Base-by-base conservation (phyloP, 2,329 filamentous ascomycete species). In the Colletotrichum falcatum region DNA sequence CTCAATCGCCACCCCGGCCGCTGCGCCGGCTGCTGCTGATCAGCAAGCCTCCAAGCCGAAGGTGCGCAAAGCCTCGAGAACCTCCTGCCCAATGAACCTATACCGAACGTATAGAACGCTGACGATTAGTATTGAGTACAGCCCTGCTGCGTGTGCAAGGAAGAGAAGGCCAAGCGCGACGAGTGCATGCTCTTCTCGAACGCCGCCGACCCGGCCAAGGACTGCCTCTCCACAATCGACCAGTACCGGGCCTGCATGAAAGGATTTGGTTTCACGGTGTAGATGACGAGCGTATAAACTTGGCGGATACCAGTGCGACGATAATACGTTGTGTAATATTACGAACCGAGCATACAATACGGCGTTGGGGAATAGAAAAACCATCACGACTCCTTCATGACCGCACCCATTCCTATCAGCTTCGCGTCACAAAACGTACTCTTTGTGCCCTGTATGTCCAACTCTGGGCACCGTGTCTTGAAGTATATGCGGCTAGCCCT, bases 111-210 rank as follows among this genome's bases (percentile, higher is more conserved):
- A 37, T 16, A 3, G 12, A 20, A 39, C 54, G 44, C 66, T 72
- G 63, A 71, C 58, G 63, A 28, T 44, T 8, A 11, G 28, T 60
- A 30, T 61, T 73, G 54, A 26, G 42, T 28, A 39, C 26, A 98
- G 94, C 95, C 95, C 53, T 98, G 96, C 88, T 98, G 96, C 80
- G 96, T 98, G 37, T 99, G 96, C 89, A 98, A 95, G 80, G 90
- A 96, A 54, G 94, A 99, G 82, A 99, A 99, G 83, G 87, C 93
- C 48, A 88, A 88, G 76, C 94, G 96, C 73, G 96, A 99, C 84
- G 95, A 99, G 83, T 99, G 96, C 87, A 98, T 99, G 95, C 92
- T 99, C 66, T 98, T 98, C 85, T 97, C 94, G 66, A 94, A 89
- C 73, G 88, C 93, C 72, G 87, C 91, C 78, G 92, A 98, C 79